These are phyloP conservation scores for Mycena maculata DNA, from an alignment of 768 basidiomycete species.

Conservation along the genomic window DNA sequence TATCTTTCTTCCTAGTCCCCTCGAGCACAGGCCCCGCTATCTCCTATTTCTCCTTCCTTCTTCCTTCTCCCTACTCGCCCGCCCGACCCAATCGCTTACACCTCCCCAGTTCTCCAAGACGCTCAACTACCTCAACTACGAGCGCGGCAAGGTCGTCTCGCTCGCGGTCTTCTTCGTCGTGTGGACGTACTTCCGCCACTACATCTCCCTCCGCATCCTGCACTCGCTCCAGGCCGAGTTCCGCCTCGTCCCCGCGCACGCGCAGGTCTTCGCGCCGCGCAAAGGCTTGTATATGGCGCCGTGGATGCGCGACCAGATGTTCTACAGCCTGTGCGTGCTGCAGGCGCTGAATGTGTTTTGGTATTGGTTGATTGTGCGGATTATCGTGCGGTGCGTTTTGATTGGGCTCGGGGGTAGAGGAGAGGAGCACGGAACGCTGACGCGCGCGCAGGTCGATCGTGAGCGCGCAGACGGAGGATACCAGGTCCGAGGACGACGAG, in stretches of 20 bases:
- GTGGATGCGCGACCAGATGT: conserved; percentile 80
- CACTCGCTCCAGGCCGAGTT: conserved; percentile 20
- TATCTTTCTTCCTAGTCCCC: no score
- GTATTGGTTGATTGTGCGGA: conserved; percentile 76
- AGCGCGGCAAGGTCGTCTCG: conserved; percentile 4
- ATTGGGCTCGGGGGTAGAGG: no score
- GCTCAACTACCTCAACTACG: conserved; percentile 17
- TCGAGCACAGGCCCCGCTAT: no score
- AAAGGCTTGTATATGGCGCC: conserved; percentile 65
- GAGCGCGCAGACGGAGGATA: conserved; percentile 58
- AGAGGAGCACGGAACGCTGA: no score
- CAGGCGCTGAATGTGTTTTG: conserved; percentile 82
- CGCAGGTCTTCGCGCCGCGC: conserved; percentile 54
- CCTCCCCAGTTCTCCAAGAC: background rate
- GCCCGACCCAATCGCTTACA: background rate
- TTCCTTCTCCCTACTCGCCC: no score
- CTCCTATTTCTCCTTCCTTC: no score
- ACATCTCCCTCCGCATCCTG: conserved; percentile 17
- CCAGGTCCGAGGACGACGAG: conserved; percentile 71
- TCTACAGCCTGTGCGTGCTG: conserved; percentile 66
- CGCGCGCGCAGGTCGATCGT: conserved; percentile 53
- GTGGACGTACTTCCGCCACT: conserved; percentile 29
- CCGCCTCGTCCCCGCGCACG: conserved; percentile 8
- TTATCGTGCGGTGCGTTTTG: conserved; percentile 44
- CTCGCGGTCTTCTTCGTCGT: conserved; percentile 8